Conservation (phyloP, 805 yeast genomes). For the Ogataea wickerhamii region DNA sequence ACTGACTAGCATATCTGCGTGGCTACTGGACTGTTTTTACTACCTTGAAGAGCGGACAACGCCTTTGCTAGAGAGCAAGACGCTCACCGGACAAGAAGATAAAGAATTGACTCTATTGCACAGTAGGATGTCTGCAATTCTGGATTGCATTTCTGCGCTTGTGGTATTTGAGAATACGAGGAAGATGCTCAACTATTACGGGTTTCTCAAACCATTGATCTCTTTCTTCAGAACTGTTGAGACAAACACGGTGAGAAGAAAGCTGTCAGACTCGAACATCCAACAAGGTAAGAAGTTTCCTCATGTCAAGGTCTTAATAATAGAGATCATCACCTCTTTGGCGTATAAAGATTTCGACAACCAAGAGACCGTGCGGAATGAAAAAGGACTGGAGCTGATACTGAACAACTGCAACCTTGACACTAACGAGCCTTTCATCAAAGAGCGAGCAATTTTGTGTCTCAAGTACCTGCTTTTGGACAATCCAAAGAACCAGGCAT, state of each 20-base stretch:
- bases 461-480: conserved; percentile 61
- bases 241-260: conserved; percentile 34
- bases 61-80: conserved; percentile 16
- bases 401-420: conserved; percentile 83
- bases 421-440: conserved; percentile 81
- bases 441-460: conserved; percentile 81
- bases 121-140: conserved; percentile 19
- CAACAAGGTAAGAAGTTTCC: conserved; percentile 46
- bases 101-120: conserved; percentile 14
- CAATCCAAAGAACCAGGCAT: conserved; percentile 67
- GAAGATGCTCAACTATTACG: conserved; percentile 39
- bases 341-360: conserved; percentile 47
- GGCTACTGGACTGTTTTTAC: conserved; percentile 36
- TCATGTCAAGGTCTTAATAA: conserved; percentile 57
- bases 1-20: conserved; percentile 37
- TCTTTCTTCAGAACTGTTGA: conserved; percentile 40
- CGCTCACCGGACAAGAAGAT: conserved; percentile 1
- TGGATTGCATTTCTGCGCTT: conserved; percentile 43
- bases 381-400: conserved; percentile 67
- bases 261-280: conserved; percentile 27
- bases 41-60: conserved; percentile 17
- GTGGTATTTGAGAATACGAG: conserved; percentile 39
- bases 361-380: conserved; percentile 65
- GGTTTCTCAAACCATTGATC: conserved; percentile 35
- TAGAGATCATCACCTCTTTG: conserved; percentile 63